Evolutionary conservation across 345 rosid species (phyloP), one percentile per base, ranked within the genome.

Genomic region (Populus tremula): DNA sequence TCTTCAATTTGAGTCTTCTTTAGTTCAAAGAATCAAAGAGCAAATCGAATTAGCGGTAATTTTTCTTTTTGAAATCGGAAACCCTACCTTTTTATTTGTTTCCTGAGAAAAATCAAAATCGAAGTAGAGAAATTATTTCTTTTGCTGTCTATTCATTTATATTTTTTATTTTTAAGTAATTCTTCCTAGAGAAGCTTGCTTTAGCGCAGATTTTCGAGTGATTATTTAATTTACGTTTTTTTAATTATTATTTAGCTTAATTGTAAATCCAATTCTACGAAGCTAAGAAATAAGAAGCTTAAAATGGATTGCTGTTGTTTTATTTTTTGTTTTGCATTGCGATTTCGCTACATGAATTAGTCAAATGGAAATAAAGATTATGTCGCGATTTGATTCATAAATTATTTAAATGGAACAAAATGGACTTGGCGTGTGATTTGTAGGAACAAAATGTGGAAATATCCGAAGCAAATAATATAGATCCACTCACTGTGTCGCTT

Each of bases 401-500:
- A 23, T 59, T 25, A n/a, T 23, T 59, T 59, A 23, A 10, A 59
- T 10, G 29, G 63, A 59, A 43, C 14, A 43, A 43, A 25, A 36
- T 41, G 29, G 11, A 61, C 53, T 70, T 76, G 23, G 27, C 65
- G 67, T 29, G 49, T 38, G 31, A 9, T 83, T 79, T 68, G 7
- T 83, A 89, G 94, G 94, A 92, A 81, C 89, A 87, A 69, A 89
- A 85, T 6, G 86, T 87, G 82, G 92, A 88, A 66, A 78, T 80
- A 39, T 87, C 76, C 39, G 86, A 78, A 65, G 81, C 80, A 54
- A 76, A 73, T 27, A 85, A 86, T 4, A 35, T 79, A 75, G 97
- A 91, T 82, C 96, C 95, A 50, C 85, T 92, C 21, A 85, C 90
- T 1, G 87, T 88, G 17, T 96, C 97, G 6, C 92, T 96, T 49